Evolutionary conservation across 306 rosid species (phyloP).

Genomic region (Citrullus mucosospermus): DNA sequence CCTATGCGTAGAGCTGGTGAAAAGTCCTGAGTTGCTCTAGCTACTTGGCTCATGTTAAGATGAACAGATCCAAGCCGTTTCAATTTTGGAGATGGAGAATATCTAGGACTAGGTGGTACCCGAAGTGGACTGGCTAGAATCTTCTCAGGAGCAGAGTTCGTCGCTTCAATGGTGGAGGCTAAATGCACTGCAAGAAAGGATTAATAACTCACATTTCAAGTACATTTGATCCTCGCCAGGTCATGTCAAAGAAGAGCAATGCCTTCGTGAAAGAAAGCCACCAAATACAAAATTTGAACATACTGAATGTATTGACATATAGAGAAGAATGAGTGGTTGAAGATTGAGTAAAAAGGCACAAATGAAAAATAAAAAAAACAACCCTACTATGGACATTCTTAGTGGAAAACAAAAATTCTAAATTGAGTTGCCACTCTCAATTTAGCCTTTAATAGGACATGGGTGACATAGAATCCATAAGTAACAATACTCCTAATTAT

Average conservation of each 20-base stretch:
- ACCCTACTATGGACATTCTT: background rate
- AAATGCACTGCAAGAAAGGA: constrained; percentile 49
- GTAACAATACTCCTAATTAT: background rate
- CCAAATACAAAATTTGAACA: background rate
- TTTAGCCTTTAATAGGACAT: background rate
- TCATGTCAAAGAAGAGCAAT: background rate
- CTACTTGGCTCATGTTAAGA: constrained; percentile 61
- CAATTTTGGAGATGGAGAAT: constrained; percentile 58
- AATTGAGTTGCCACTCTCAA: background rate
- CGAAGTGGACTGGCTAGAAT: constrained; percentile 61
- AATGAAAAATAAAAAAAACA: background rate
- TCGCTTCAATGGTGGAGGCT: constrained; percentile 37
- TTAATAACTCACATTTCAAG: background rate
- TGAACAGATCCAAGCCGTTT: constrained; percentile 60
- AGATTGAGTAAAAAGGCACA: background rate
- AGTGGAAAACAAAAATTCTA: background rate
- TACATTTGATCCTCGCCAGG: background rate
- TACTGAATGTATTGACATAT: background rate
- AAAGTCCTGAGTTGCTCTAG: constrained; percentile 69
- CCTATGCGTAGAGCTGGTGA: constrained; percentile 63
- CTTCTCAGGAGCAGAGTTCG: constrained; percentile 35
- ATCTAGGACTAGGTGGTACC: constrained; percentile 85
- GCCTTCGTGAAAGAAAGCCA: background rate
- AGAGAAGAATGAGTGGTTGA: background rate
- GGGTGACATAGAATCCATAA: background rate